phyloP scores from a whole-genome alignment of 192 early-diverging fungal species.

The Coemansia sp. region DNA sequence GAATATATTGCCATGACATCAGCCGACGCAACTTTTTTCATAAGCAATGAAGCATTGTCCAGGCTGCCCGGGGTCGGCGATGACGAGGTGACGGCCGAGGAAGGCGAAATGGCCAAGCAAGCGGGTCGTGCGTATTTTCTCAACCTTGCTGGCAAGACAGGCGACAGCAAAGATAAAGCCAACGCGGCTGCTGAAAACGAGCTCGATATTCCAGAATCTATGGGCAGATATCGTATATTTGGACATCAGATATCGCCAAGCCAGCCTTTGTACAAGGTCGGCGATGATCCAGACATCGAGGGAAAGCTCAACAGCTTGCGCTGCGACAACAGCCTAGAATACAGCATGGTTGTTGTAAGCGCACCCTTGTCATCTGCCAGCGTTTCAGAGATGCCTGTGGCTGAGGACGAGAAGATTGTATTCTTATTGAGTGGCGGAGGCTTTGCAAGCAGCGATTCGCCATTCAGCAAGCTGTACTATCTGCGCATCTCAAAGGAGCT shows the following conservation, averaged over 20 bases:
- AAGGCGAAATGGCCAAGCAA: constrained; percentile 6
- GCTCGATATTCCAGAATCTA: neutral
- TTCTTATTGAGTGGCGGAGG: constrained; percentile 24
- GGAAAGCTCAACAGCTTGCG: constrained; percentile 1
- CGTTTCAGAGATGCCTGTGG: neutral
- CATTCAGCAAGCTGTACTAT: constrained; percentile 13
- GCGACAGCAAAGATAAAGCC: neutral
- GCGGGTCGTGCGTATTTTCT: neutral
- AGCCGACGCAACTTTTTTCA: neutral
- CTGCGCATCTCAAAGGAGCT: constrained; percentile 20
- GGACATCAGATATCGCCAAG: constrained; percentile 3
- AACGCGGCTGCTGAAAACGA: neutral
- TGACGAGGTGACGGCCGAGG: constrained; percentile 14
- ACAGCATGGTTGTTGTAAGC: constrained; percentile 20
- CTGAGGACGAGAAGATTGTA: constrained; percentile 8
- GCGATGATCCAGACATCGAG: neutral
- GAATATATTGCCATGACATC: neutral
- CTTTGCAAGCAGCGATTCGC: constrained; percentile 18
- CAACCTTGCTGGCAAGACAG: no score
- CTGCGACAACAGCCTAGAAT: neutral
- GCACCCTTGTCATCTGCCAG: constrained; percentile 6
- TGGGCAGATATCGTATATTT: constrained; percentile 14
- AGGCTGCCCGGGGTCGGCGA: constrained; percentile 20
- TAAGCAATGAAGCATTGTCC: neutral
- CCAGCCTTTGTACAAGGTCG: constrained; percentile 18